Base-by-base conservation (phyloP, 495 filamentous ascomycete species). In the Pseudevernia furfuracea region DNA sequence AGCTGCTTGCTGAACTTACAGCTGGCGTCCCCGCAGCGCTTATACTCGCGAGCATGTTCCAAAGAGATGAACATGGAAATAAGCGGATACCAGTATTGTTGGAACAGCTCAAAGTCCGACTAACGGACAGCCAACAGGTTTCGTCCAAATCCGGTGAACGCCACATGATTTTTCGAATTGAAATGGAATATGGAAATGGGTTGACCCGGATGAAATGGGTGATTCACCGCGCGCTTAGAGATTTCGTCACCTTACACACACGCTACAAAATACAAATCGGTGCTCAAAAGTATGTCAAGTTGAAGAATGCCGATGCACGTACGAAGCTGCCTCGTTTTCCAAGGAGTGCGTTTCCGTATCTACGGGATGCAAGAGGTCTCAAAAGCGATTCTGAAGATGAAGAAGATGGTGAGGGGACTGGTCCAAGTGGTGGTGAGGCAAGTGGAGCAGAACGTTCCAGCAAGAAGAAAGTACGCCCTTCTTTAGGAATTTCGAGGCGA, bases 171-270 rank as follows among this genome's bases (percentile, higher is more conserved):
- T 96, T 99, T 72, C 85, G 88, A 37, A 92, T 99, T 58, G 91
- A 96, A 64, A 76, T 99, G 49, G 94, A 99, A 73, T 99, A 99
- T 75, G 94, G 94, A 8, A 97, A 87, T 70, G 94, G 95, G 5
- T 84, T 93, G 62, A 96, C 92, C 34, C 82, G 95, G 60, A 97
- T 99, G 94, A 92, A 92, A 69, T 99, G 94, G 94, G 86, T 91
- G 58, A 91, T 99, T 62, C 86, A 90, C 68, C 84, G 94, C 32
- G 88, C 89, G 32, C 80, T 97, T 61, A 82, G 85, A 67, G 94
- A 99, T 69, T 96, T 99, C 71, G 82, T 90, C 67, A 96, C 96
- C 70, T 80, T 99, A 8, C 95, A 99, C 73, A 80, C 89, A 67
- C 89, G 93, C 69, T 99, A 97, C 79, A 94, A 92, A 69, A 74